phyloP scores from a whole-genome alignment of 73 alveolate species.

The Paramecium sonneborni region DNA sequence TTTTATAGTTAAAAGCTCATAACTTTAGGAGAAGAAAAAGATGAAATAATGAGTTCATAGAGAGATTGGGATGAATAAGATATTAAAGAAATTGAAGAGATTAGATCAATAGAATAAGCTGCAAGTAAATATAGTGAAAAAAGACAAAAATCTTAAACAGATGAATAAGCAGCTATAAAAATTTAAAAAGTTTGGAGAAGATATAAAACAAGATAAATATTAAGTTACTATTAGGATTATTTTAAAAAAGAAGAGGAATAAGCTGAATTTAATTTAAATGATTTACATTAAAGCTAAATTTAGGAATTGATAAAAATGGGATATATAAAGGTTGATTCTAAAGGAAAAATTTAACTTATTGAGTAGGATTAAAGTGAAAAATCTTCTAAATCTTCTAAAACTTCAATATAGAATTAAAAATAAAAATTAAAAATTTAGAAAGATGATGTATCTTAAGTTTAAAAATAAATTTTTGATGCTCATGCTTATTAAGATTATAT shows the following conservation, averaged over 20 bases:
- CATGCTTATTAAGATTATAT: constrained; percentile 16
- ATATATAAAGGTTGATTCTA: neutral
- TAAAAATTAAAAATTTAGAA: neutral
- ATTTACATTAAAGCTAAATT: neutral
- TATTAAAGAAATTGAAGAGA: constrained; percentile 38
- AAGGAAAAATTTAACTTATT: neutral
- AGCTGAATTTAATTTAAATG: constrained; percentile 18
- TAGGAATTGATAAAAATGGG: constrained; percentile 46
- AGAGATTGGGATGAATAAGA: constrained; percentile 58
- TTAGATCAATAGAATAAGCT: constrained; percentile 39
- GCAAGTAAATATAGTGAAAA: constrained; percentile 54
- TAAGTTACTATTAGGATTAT: constrained; percentile 34
- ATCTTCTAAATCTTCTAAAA: neutral
- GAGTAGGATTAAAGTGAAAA: neutral
- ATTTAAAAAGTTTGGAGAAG: constrained; percentile 48
- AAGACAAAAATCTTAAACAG: neutral
- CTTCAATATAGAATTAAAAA: neutral
- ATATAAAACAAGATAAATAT: constrained; percentile 44
- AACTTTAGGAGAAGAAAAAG: constrained; percentile 28
- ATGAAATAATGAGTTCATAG: constrained; percentile 31
- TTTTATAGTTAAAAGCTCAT: constrained; percentile 8
- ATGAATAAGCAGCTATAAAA: constrained; percentile 46
- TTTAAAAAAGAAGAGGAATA: constrained; percentile 35
- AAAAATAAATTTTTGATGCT: neutral
- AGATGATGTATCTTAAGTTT: neutral